A percentile compares a stretch with the other conserved stretches of the same genome.
Conservation (phyloP, 108 stramenopile genomes). For the Nitzschia sp. region DNA sequence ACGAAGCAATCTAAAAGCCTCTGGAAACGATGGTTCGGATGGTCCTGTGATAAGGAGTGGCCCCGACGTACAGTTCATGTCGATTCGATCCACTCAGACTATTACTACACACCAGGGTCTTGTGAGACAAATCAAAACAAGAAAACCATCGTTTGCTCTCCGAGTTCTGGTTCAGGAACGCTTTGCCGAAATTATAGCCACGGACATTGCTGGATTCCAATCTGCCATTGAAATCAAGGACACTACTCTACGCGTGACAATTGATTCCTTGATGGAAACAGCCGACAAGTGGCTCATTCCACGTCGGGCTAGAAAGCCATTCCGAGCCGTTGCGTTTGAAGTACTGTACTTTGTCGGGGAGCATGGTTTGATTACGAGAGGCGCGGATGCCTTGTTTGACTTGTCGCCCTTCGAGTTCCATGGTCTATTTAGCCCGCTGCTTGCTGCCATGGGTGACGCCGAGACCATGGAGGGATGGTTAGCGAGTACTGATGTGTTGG, state of each 20-base stretch:
- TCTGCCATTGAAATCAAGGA: constrained; percentile 71
- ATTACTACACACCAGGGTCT: constrained; percentile 33
- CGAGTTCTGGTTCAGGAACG: constrained; percentile 82
- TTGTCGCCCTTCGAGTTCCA: constrained; percentile 79
- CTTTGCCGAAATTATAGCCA: constrained; percentile 83
- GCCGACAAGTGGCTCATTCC: constrained; percentile 87
- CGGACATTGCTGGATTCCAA: constrained; percentile 82
- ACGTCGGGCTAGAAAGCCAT: constrained; percentile 76
- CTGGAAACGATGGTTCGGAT: constrained; percentile 4
- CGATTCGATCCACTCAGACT: constrained; percentile 33
- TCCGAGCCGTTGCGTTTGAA: constrained; percentile 79
- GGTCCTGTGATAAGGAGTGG: constrained; percentile 8
- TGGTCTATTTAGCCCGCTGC: constrained; percentile 71
- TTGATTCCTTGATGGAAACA: constrained; percentile 56
- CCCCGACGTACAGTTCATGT: constrained; percentile 32
- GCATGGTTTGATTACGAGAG: constrained; percentile 70
- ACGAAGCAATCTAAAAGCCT: constrained; percentile 22
- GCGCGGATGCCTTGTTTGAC: constrained; percentile 73
- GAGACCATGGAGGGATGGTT: constrained; percentile 83
- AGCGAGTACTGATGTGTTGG: constrained; percentile 65
- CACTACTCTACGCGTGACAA: constrained; percentile 63
- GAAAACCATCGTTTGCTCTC: constrained; percentile 78
- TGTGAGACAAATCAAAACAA: constrained; percentile 12
- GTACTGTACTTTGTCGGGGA: constrained; percentile 84
- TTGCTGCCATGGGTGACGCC: constrained; percentile 86